Base-by-base conservation (phyloP, 352 stramenopile genomes). In the Globisporangium paddicum region DNA sequence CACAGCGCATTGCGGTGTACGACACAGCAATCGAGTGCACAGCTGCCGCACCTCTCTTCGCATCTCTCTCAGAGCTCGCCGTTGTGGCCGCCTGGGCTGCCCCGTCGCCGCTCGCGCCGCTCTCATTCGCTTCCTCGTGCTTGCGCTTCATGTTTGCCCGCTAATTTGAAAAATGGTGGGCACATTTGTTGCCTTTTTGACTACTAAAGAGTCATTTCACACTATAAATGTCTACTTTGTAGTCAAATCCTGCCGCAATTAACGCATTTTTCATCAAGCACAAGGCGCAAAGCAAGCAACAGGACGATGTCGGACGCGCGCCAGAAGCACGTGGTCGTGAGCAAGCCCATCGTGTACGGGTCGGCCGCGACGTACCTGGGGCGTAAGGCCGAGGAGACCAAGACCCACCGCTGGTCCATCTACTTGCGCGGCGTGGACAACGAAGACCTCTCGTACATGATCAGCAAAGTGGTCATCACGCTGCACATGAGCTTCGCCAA, bases 381-480 rank as follows among this genome's bases (percentile, higher is more conserved):
- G 0, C 88, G 90, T 53, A 96, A 97, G 58, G 86, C 88, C 0
- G 93, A 98, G 66, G 92, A 98, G 74, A 96, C 90, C 52, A 91
- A 96, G 73, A 98, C 95, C 9, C 95, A 98, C 59, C 73, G 90
- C 57, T 98, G 95, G 95, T 97, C 80, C 34, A 96, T 98, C 60
- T 98, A 97, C 68, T 66, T 99, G 34, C 87, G 96, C 54, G 93
- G 93, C 51, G 84, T 89, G 35, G 86, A 98, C 60, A 84, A 96
- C 35, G 94, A 98, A 69, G 95, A 99, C 72, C 74, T 99, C 16
- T 96, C 80, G 25, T 89, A 92, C 60, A 96, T 97, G 69, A 86
- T 99, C 69, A 87, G 79, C 61, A 98, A 98, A 78, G 94, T 98
- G n/a, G 86, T 98, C 40, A 98, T 99, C 74, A 97, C 91, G 60